Base-by-base conservation (phyloP, 495 filamentous ascomycete species). In the Neurospora sublineolata region DNA sequence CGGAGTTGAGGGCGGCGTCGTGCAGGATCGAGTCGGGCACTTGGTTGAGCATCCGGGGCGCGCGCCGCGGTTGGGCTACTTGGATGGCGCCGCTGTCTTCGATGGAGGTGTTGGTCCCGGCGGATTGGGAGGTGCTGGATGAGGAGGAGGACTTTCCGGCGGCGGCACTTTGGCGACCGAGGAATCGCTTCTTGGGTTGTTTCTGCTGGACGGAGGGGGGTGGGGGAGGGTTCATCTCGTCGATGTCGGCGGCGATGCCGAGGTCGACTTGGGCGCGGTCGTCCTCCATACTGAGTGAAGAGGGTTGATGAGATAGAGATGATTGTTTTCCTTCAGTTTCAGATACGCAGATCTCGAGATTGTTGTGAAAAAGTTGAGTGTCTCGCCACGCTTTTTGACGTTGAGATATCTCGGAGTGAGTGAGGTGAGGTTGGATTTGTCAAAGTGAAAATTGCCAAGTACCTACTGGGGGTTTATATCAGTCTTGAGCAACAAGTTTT, bases 11-110 rank as follows among this genome's bases (percentile, higher is more conserved):
- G n/a, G 91, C 92, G 52, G 89, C 83, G 79, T 98, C 93, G 71
- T 95, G 83, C 30, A 95, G 84, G 73, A 99, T 97, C 70, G 93
- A 91, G 3, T 89, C 81, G 2, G 95, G 94, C 12, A 99, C 92
- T 80, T 94, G 92, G 80, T 97, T 97, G 33, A 98, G 83, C 52
- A 93, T 86, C 71, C 95, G 84, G 2, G 91, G 89, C 1, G 89
- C 84, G 68, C 92, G 85, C 72, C 92, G 84, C 37, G 93, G 87
- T 71, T 88, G 87, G 75, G 83, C 81, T 72, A 80, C 83, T 83
- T 89, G 86, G 71, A 89, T 85, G 40, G 89, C 88, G 3, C 88
- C 88, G 74, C 86, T 87, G 64, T 91, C 88, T 80, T 92, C 90
- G 27, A 88, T 84, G 9, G 84, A 81, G 9, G 83, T 77, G 37